phyloP scores from a whole-genome alignment of 2,329 filamentous ascomycete genomes.

The Penicillium glabrum region DNA sequence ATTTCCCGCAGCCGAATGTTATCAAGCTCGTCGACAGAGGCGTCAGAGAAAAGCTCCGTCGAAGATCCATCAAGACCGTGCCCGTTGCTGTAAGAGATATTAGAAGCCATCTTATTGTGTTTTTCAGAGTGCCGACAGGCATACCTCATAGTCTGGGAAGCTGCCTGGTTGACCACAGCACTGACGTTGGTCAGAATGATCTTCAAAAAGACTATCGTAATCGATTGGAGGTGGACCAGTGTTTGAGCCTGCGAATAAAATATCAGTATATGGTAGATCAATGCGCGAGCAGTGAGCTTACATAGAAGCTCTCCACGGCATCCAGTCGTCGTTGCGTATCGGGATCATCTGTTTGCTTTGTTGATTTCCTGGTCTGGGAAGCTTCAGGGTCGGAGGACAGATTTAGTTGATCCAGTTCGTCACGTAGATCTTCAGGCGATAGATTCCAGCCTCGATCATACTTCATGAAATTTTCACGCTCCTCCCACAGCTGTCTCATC shows the following conservation, averaged over 20 bases:
- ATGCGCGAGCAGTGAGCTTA: constrained; percentile 48
- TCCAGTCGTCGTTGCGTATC: constrained; percentile 59
- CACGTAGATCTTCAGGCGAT: constrained; percentile 39
- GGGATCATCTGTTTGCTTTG: constrained; percentile 35
- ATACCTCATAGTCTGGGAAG: constrained; percentile 51
- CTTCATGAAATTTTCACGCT: constrained; percentile 85
- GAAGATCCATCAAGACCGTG: constrained; percentile 29
- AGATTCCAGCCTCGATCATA: constrained; percentile 87
- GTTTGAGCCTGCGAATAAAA: constrained; percentile 60
- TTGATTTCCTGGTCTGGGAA: constrained; percentile 10
- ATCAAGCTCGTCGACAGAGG: constrained; percentile 72
- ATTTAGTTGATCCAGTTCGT: constrained; percentile 37
- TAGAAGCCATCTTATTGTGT: neutral
- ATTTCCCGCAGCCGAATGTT: constrained; percentile 81
- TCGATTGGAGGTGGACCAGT: constrained; percentile 83
- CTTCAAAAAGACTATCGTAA: constrained; percentile 90
- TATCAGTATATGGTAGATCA: neutral
- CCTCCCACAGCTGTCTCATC: constrained; percentile 92
- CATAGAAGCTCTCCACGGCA: constrained; percentile 81
- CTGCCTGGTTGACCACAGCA: constrained; percentile 67
- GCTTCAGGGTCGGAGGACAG: constrained; percentile 19
- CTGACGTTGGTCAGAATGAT: constrained; percentile 85
- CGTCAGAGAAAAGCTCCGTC: constrained; percentile 31
- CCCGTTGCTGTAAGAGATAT: constrained; percentile 21
- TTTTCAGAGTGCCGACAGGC: constrained; percentile 26